Evolutionary conservation across 2,329 filamentous ascomycete genomes (phyloP).

Genomic region (Fusarium keratoplasticum): DNA sequence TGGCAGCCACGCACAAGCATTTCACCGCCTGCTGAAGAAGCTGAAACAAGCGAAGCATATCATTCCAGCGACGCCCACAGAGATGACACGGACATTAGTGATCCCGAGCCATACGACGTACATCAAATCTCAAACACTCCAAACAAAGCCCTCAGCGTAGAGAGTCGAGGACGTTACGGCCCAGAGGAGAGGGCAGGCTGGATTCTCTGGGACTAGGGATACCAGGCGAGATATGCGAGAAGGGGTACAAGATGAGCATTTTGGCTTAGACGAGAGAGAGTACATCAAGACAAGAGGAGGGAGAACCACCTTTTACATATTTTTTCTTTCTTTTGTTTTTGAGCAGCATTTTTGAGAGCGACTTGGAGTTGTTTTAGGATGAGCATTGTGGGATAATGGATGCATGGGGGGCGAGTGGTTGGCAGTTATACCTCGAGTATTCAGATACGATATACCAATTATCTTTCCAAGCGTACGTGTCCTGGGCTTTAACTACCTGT

Average conservation of each 20-base stretch:
- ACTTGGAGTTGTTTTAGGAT: background rate
- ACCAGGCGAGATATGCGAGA: background rate
- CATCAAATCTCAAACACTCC: slow-evolving; percentile 12
- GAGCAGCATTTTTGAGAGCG: background rate
- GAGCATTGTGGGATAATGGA: background rate
- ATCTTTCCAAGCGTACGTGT: background rate
- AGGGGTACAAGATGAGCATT: background rate
- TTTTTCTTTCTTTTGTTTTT: background rate
- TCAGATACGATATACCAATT: slow-evolving; percentile 5
- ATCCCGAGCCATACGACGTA: slow-evolving; percentile 46
- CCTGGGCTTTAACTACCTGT: background rate
- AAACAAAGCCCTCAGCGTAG: slow-evolving; percentile 8
- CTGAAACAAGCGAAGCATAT: slow-evolving; percentile 49
- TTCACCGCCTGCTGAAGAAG: slow-evolving; percentile 44
- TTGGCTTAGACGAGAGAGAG: background rate
- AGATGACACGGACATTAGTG: slow-evolving; percentile 51
- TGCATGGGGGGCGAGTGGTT: background rate
- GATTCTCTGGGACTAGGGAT: slow-evolving; percentile 37
- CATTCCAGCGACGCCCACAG: slow-evolving; percentile 48
- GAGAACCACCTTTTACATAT: background rate
- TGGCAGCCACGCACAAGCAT: slow-evolving; percentile 20
- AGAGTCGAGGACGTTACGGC: slow-evolving; percentile 4
- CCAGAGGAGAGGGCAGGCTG: slow-evolving; percentile 34
- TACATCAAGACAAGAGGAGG: background rate
- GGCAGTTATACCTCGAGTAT: background rate